Evolutionary conservation across 768 basidiomycete species (phyloP).

Genomic region (Russula earlei): DNA sequence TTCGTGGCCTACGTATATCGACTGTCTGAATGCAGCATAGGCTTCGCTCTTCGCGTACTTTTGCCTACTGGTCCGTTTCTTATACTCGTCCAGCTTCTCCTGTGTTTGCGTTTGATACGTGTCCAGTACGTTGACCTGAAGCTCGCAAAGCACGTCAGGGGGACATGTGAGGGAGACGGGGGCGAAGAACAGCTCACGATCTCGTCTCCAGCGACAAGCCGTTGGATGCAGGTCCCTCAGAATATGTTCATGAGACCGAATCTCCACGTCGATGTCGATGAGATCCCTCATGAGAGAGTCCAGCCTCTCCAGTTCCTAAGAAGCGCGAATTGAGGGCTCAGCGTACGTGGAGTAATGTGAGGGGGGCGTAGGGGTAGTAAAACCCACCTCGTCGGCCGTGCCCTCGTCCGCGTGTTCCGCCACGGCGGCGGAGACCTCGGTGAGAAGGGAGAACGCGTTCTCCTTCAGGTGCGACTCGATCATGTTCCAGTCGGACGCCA

Average conservation of each 20-base stretch:
- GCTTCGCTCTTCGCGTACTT: constrained; percentile 58
- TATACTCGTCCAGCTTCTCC: constrained; percentile 38
- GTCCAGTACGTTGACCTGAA: constrained; percentile 43
- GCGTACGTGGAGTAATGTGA: neutral
- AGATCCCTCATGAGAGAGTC: constrained; percentile 61
- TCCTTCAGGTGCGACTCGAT: constrained; percentile 42
- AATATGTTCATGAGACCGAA: constrained; percentile 44
- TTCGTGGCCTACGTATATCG: constrained; percentile 36
- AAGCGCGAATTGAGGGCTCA: neutral
- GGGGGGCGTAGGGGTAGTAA: neutral
- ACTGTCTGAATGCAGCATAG: constrained; percentile 55
- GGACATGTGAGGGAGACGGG: neutral
- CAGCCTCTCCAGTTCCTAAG: constrained; percentile 50
- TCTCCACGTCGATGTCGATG: constrained; percentile 55
- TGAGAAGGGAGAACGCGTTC: constrained; percentile 36
- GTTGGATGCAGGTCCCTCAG: constrained; percentile 50
- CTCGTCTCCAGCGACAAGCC: constrained; percentile 40
- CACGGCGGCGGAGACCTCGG: constrained; percentile 45
- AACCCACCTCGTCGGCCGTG: constrained; percentile 41
- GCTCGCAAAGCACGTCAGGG: neutral
- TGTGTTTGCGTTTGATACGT: constrained; percentile 43
- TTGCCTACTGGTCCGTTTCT: constrained; percentile 59
- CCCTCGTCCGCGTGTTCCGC: constrained; percentile 53
- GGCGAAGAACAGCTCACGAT: constrained; percentile 41
- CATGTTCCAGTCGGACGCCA: constrained; percentile 53